A percentile compares a stretch with the other conserved stretches of the same genome.
Evolutionary conservation across 73 alveolate species (phyloP).

Genomic region (Halteria grandinella): DNA sequence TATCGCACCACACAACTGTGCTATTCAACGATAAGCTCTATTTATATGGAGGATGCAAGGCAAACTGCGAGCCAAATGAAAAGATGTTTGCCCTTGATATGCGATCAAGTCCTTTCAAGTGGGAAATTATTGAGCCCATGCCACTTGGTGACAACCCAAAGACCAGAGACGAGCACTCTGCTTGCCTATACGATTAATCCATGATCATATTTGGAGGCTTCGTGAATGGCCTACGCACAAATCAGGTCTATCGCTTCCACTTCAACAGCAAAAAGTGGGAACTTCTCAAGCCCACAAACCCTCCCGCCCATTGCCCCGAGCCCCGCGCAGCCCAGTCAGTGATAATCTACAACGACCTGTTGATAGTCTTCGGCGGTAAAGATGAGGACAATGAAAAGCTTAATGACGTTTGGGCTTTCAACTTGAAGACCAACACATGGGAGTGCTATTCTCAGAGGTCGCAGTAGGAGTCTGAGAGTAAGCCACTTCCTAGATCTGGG

Average conservation of each 20-base stretch:
- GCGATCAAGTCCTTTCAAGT: constrained; percentile 2
- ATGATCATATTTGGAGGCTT: constrained; percentile 78
- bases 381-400: constrained; percentile 66
- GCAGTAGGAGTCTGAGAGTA: background rate
- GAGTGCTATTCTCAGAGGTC: no score
- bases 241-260: constrained; percentile 37
- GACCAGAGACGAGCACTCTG: constrained; percentile 69
- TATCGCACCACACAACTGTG: constrained; percentile 7
- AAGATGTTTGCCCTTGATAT: constrained; percentile 16
- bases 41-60: constrained; percentile 1
- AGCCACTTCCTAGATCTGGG: constrained; percentile 56
- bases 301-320: constrained; percentile 48
- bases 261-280: constrained; percentile 56
- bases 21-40: background rate
- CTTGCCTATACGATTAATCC: constrained; percentile 18
- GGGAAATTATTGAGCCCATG: constrained; percentile 24
- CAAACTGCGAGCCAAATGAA: background rate
- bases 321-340: constrained; percentile 59
- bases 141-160: constrained; percentile 33
- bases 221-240: constrained; percentile 51
- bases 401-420: constrained; percentile 64
- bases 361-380: constrained; percentile 65
- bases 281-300: constrained; percentile 1
- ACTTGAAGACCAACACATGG: constrained; percentile 48
- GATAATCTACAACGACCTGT: background rate